Percentiles rank a stretch among this genome's conserved stretches.
Conservation (phyloP, 345 rosid species). For the Turritis glabra region DNA sequence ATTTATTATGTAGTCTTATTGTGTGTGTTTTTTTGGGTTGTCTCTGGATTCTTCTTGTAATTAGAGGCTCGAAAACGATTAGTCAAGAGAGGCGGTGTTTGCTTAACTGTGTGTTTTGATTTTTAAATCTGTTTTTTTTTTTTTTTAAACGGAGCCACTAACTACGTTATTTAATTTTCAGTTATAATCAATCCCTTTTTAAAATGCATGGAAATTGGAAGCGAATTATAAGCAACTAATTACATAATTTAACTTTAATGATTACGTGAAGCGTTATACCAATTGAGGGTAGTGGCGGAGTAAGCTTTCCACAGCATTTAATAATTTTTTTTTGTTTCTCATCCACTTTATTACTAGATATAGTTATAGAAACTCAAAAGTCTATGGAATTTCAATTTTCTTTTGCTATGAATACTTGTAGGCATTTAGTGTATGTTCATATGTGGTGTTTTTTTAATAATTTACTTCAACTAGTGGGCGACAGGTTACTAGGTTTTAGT, state of each 20-base stretch:
- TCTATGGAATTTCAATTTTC: not conserved
- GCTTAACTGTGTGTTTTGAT: not conserved
- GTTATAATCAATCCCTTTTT: not conserved
- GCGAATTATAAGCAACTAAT: not conserved
- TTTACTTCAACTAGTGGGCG: too few species aligned
- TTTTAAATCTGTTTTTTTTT: too few species aligned
- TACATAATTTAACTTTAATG: not conserved
- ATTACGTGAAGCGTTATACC: not conserved
- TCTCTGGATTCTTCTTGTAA: not conserved
- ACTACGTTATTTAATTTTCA: not conserved
- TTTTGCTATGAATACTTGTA: not conserved
- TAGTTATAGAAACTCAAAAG: not conserved
- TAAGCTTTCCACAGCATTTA: not conserved
- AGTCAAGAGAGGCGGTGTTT: not conserved
- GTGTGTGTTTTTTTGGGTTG: too few species aligned
- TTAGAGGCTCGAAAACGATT: not conserved
- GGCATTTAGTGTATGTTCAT: too few species aligned
- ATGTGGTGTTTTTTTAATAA: too few species aligned
- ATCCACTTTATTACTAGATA: not conserved
- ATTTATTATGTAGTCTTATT: too few species aligned
- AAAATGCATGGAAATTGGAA: not conserved
- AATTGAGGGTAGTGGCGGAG: not conserved
- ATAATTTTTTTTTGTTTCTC: not conserved
- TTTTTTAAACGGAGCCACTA: not conserved
- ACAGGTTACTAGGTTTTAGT: too few species aligned